Evolutionary conservation across 306 rosid genomes (phyloP).

Genomic region (Luffa aegyptiaca): DNA sequence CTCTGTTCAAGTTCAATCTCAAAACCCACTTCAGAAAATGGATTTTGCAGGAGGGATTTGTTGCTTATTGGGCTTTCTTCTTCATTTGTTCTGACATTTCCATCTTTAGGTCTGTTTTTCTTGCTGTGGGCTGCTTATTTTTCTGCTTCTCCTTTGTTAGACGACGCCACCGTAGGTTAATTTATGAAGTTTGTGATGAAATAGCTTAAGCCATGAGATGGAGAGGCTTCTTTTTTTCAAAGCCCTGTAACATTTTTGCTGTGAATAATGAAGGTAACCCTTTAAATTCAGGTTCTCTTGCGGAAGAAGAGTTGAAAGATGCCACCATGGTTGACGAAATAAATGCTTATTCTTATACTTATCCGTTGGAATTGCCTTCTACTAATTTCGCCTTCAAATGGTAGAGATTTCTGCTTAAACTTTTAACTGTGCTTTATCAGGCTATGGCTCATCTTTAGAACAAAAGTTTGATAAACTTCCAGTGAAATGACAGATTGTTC

Average conservation of each 20-base stretch:
- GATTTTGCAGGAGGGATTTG: constrained; percentile 52
- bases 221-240: not conserved
- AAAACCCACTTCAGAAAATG: constrained; percentile 34
- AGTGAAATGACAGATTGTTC: not conserved
- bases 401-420: constrained; percentile 23
- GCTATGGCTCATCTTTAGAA: not conserved
- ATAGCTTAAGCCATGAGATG: not conserved
- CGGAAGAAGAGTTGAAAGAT: constrained; percentile 57
- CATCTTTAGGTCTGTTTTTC: constrained; percentile 34
- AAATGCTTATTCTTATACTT: constrained; percentile 73
- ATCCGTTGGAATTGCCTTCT: constrained; percentile 70
- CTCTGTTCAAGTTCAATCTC: constrained; percentile 18
- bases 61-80: constrained; percentile 47
- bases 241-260: not conserved
- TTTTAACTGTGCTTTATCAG: not conserved
- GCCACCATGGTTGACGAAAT: constrained; percentile 53
- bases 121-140: not conserved
- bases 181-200: not conserved
- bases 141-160: not conserved
- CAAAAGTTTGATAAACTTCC: not conserved
- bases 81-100: constrained; percentile 29
- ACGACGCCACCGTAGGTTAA: not conserved
- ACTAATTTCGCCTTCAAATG: constrained; percentile 63
- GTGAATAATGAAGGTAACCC: not conserved
- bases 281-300: constrained; percentile 50